Evolutionary conservation across 176 grass and related monocot genomes (phyloP), one percentile per base, ranked within the genome.

Genomic region (Oryza coarctata): DNA sequence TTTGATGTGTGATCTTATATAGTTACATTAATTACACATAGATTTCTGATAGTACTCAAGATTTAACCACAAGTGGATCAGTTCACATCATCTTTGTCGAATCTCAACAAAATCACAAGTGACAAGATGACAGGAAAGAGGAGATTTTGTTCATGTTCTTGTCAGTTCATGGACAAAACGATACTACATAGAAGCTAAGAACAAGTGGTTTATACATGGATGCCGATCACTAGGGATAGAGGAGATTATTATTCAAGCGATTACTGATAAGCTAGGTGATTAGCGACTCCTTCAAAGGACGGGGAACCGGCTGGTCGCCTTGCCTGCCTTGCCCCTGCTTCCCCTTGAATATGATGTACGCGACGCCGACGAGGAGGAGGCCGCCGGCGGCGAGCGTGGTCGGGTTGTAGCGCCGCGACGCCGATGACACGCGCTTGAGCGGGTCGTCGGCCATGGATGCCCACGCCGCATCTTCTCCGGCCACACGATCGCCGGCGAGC

Each of bases 281-380:
- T 29, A 55, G 17, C 60, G 23, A 72, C 57, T 72, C 35, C 65
- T 20, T 55, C 45, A 74, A 85, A 76, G 75, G 45, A 3, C 32
- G 82, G 39, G 68, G 72, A 31, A 62, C 62, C 44, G 30, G 49
- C 26, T 68, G 80, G 40, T 80, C 84, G 9, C 12, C 41, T 12
- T 71, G 69, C 25, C 88, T 58, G 68, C 71, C 75, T n/a, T n/a
- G 50, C 18, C 50, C 50, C 63, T 85, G 70, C 65, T 74, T 91
- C 43, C 78, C 66, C 40, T 84, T 87, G 80, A 87, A 71, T 83
- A 94, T 84, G 58, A 84, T 31, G 81, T 94, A 94, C 68, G 83
- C 31, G 12, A 94, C 73, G 38, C 60, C 29, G 15, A 89, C 86
- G 29, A 90, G 63, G 17, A 91, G 55, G 80, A 91, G 70, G 50